These are phyloP conservation scores for Penicillium chermesinum DNA, from an alignment of 495 filamentous ascomycete species.

Conservation along the genomic window DNA sequence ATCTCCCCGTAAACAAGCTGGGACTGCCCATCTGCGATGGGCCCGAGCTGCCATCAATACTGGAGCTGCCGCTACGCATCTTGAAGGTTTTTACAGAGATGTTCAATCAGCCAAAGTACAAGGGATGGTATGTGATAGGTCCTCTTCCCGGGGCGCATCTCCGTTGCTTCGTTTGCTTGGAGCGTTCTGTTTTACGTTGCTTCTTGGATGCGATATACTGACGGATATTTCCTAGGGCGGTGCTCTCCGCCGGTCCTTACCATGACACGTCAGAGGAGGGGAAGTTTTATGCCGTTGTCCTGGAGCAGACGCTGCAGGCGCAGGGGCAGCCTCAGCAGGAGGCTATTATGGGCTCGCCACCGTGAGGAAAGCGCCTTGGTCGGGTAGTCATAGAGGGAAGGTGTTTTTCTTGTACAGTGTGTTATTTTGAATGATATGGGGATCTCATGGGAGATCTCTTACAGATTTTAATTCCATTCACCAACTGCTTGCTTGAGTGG, in stretches of 20 bases:
- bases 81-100: constrained; percentile 41
- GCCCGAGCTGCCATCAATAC: constrained; percentile 34
- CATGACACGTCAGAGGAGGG: constrained; percentile 38
- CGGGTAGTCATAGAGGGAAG: too few relatives aligned
- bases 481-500: too few relatives aligned
- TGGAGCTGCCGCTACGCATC: constrained; percentile 36
- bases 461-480: not conserved
- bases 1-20: constrained; percentile 40
- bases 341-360: not conserved
- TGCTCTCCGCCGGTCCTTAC: constrained; percentile 36
- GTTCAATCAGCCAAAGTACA: constrained; percentile 43
- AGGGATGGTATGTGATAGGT: constrained; percentile 36
- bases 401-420: not conserved
- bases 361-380: too few relatives aligned
- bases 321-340: constrained; percentile 4
- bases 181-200: not conserved
- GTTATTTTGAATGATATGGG: not conserved
- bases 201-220: too few relatives aligned
- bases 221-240: constrained; percentile 23
- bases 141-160: constrained; percentile 4
- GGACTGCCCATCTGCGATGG: constrained; percentile 39
- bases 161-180: constrained; percentile 1
- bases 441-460: not conserved
- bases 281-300: constrained; percentile 41
- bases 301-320: constrained; percentile 24